Evolutionary conservation across 2,329 filamentous ascomycete species (phyloP).

Genomic region (Trichothecium roseum): DNA sequence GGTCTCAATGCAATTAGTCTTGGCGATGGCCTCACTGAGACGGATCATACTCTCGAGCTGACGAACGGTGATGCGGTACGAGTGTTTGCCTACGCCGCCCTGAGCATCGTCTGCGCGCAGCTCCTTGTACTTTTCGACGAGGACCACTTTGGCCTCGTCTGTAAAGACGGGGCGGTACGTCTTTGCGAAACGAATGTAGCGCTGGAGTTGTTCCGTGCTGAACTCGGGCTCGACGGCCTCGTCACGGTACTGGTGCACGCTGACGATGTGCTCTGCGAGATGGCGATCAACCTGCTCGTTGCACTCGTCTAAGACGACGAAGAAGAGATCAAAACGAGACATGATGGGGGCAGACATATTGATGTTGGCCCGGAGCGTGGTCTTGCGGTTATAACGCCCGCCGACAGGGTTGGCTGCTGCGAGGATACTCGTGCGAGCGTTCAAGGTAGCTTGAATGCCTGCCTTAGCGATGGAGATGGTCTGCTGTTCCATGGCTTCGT

Average conservation of each 20-base stretch:
- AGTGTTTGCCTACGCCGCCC: slow-evolving; percentile 87
- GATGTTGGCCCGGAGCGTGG: slow-evolving; percentile 85
- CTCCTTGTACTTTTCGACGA: slow-evolving; percentile 93
- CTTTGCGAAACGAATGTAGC: slow-evolving; percentile 91
- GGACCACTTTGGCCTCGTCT: slow-evolving; percentile 69
- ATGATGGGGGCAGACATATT: slow-evolving; percentile 99
- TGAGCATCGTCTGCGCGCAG: slow-evolving; percentile 87
- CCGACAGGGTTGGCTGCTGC: slow-evolving; percentile 94
- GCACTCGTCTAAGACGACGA: slow-evolving; percentile 93
- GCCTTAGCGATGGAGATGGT: slow-evolving; percentile 98
- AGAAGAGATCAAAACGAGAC: slow-evolving; percentile 98
- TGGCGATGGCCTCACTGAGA: slow-evolving; percentile 93
- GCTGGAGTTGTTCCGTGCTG: slow-evolving; percentile 89
- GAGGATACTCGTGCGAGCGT: slow-evolving; percentile 89
- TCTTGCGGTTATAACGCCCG: slow-evolving; percentile 94
- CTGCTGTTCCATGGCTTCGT: slow-evolving; percentile 99
- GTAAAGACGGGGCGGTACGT: slow-evolving; percentile 93
- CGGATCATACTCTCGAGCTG: slow-evolving; percentile 95
- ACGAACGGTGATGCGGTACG: slow-evolving; percentile 93
- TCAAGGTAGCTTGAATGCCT: slow-evolving; percentile 94
- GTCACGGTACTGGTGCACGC: slow-evolving; percentile 85
- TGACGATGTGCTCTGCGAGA: slow-evolving; percentile 88
- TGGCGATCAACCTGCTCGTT: slow-evolving; percentile 86
- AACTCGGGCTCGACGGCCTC: slow-evolving; percentile 88
- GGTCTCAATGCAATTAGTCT: slow-evolving; percentile 91